Evolutionary conservation across 176 grass and related monocot species (phyloP), one percentile per base, ranked within the genome.

Genomic region (Eleusine coracana): DNA sequence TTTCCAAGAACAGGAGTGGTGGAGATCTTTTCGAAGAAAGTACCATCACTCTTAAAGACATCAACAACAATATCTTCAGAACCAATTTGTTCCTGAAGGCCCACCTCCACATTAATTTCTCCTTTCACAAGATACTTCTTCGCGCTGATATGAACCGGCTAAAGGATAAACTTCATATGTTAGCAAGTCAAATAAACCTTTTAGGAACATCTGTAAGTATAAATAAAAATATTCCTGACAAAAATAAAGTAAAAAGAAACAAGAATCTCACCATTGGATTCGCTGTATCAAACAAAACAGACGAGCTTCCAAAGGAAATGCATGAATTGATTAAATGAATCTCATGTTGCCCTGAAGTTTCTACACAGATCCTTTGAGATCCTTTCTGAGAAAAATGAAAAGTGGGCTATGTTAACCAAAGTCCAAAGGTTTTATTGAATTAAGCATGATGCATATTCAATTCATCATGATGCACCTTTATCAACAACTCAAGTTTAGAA

Each of bases 61-160:
- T 93, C 91, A 62, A 99, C 82, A 78, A 70, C 79, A 71, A 99
- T 92, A 89, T 92, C 74, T 86, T 99, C 83, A 34, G 77, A 86
- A 87, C 81, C 87, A 68, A 79, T 73, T 76, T 86, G 75, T 73
- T 87, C 87, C 71, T 70, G 87, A 86, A 75, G 55, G 52, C 74
- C 72, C 2, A 62, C 72, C 62, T 95, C 85, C 77, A 93, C 84
- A 82, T 95, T 89, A 71, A 99, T 91, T 80, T 96, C 87, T 81
- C 96, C 93, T 86, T 85, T 92, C 74, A 99, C 85, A 82, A 96
- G 93, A 85, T 96, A 99, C 80, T 93, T 92, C 87, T 91, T 87
- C 82, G 88, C 96, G n/a, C 59, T 91, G 73, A 99, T 88, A 90
- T 90, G 69, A 85, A 99, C 76, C 16, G 77, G 83, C 96, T 99